Base-by-base conservation (phyloP, 768 basidiomycete genomes). In the Austroboletus festivus region DNA sequence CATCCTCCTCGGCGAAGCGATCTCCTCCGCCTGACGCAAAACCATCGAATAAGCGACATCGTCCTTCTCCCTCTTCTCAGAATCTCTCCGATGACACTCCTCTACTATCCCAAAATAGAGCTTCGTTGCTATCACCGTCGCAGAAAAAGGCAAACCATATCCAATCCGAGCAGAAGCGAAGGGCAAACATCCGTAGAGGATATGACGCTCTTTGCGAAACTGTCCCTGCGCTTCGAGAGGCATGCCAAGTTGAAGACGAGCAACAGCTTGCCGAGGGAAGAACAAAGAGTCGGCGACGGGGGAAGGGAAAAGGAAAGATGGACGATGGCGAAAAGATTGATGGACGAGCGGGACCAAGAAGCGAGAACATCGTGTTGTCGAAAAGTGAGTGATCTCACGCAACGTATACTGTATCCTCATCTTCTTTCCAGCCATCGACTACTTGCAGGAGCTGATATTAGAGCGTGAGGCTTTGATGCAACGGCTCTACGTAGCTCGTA, bases 91-190 rank as follows among this genome's bases (percentile, higher is more conserved):
- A 55, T 28, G 53, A 64, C 12, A n/a, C 53, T 19, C 55, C 49
- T 15, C 23, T 38, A 37, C 19, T 35, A 13, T 51, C 55, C 39
- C 53, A 55, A 5, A 55, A 51, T 19, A 52, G 50, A 43, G 13
- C 47, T 0, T 33, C 69, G 8, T 74, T 93, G 21, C 77, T 94
- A 21, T 84, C 86, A 2, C 81, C 88, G 0, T 83, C 86, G 2
- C 89, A 93, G 73, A 94, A 94, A 65, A 90, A 93, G 63, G 86
- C 86, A 34, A 94, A 94, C 59, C 93, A 96, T 61, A 95, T 96
- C 55, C 87, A 90, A 58, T 88, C 85, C 2, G 93, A 96, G 71
- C 92, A 95, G 72, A 94, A 94, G 67, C 83, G 93, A 21, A 81
- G 93, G 26, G 90, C 90, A 13, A 93, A 93, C 58, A 95, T 96